These are phyloP conservation scores for Pestalotiopsis sp. DNA, from an alignment of 2,329 filamentous ascomycete species.

Conservation along the genomic window DNA sequence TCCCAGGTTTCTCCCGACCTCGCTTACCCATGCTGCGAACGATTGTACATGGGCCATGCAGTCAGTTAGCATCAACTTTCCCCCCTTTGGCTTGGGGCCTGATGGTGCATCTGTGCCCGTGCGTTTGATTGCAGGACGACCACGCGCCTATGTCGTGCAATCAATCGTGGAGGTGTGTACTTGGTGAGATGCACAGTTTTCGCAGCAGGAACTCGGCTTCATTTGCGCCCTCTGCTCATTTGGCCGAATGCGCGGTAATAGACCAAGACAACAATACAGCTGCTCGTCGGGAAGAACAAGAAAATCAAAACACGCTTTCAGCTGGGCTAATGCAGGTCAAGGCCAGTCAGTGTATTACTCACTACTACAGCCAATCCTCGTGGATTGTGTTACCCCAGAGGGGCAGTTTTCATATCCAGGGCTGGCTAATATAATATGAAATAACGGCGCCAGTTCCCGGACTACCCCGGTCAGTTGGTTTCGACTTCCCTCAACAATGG, in stretches of 20 bases:
- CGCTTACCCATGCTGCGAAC: not conserved
- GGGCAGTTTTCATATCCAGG: not conserved
- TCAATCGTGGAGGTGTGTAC: not conserved
- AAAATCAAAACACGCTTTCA: not conserved
- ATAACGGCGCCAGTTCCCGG: constrained; percentile 3
- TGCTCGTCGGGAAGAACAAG: not conserved
- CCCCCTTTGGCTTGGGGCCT: not conserved
- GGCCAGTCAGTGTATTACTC: not conserved
- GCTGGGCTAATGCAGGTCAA: not conserved
- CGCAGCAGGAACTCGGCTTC: not conserved
- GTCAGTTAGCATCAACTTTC: not conserved
- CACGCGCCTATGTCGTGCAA: not conserved
- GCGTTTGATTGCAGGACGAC: not conserved
- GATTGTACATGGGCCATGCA: not conserved
- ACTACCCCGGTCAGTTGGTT: not conserved
- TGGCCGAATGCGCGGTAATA: not conserved
- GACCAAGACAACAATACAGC: not conserved
- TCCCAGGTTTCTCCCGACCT: not conserved
- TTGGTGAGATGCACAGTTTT: not conserved
- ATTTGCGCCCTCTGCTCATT: not conserved
- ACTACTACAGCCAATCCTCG: not conserved
- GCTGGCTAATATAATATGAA: constrained; percentile 10
- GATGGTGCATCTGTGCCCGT: not conserved
- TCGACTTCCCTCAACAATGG: not conserved
- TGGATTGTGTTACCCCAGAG: not conserved